These are phyloP conservation scores for Agaricus subrufescens DNA, from an alignment of 768 basidiomycete genomes.

Conservation along the genomic window DNA sequence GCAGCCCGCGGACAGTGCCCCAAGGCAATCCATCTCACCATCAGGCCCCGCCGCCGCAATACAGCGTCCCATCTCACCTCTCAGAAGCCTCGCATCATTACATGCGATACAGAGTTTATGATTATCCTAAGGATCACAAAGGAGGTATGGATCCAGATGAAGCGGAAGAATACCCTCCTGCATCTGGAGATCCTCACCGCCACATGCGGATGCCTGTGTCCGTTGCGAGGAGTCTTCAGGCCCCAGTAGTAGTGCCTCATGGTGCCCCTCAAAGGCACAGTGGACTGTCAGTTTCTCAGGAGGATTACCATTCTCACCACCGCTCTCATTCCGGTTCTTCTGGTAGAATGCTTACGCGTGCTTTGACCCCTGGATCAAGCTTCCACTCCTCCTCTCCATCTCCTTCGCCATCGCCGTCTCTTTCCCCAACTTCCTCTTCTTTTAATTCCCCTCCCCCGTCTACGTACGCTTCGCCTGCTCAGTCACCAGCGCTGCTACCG, in stretches of 20 bases:
- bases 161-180: constrained; percentile 17
- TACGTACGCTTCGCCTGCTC: constrained; percentile 6
- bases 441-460: constrained; percentile 6
- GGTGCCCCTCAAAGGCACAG: constrained; percentile 6
- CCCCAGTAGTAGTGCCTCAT: not conserved
- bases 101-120: constrained; percentile 3
- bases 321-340: constrained; percentile 5
- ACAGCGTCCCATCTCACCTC: not conserved
- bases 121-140: constrained; percentile 10
- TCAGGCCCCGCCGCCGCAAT: constrained; percentile 1
- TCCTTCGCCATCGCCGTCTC: constrained; percentile 15
- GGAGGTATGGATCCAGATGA: constrained; percentile 18
- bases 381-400: constrained; percentile 16
- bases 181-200: constrained; percentile 13
- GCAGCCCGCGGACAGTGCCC: not conserved
- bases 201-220: not conserved
- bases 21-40: not conserved
- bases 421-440: constrained; percentile 8
- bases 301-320: not conserved
- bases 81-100: not conserved
- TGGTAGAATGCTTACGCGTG: constrained; percentile 1
- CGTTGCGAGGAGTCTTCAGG: not conserved
- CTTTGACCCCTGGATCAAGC: constrained; percentile 15
- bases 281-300: constrained; percentile 4
- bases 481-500: constrained; percentile 6